Conservation (phyloP, 1,284 basidiomycete genomes). For the Coniferiporia sulphurascens region DNA sequence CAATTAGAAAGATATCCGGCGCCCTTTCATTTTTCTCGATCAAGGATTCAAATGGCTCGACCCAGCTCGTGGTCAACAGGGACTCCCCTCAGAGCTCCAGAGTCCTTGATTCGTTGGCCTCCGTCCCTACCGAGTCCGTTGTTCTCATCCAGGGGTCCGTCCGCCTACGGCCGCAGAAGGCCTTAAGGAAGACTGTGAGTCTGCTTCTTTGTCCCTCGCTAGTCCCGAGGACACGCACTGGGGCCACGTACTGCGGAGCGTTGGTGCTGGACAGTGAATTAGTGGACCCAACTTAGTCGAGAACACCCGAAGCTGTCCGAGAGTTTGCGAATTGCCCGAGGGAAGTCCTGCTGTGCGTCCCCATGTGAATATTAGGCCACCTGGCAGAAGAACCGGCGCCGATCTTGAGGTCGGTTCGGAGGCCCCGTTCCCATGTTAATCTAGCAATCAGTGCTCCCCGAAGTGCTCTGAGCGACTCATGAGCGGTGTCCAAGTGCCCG, state of each 20-base stretch:
- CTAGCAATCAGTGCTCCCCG: constrained; percentile 1
- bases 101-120: constrained; percentile 45
- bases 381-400: constrained; percentile 6
- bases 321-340: constrained; percentile 14
- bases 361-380: constrained; percentile 4
- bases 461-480: background rate
- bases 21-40: constrained; percentile 75
- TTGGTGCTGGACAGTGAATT: background rate
- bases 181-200: constrained; percentile 40
- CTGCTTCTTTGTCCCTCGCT: constrained; percentile 8
- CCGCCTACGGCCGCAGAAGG: constrained; percentile 53
- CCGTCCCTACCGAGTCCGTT: constrained; percentile 70
- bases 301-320: background rate
- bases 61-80: constrained; percentile 71
- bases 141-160: constrained; percentile 74
- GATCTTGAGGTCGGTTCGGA: constrained; percentile 13
- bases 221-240: background rate
- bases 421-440: constrained; percentile 9
- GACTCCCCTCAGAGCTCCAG: constrained; percentile 26
- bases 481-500: background rate
- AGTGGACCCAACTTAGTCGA: background rate
- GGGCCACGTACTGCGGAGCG: constrained; percentile 4
- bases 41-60: constrained; percentile 69
- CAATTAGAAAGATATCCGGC: constrained; percentile 60
- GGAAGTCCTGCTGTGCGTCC: constrained; percentile 4